Conservation (phyloP, 2,329 filamentous ascomycete species). For the Shiraia bambusicola region DNA sequence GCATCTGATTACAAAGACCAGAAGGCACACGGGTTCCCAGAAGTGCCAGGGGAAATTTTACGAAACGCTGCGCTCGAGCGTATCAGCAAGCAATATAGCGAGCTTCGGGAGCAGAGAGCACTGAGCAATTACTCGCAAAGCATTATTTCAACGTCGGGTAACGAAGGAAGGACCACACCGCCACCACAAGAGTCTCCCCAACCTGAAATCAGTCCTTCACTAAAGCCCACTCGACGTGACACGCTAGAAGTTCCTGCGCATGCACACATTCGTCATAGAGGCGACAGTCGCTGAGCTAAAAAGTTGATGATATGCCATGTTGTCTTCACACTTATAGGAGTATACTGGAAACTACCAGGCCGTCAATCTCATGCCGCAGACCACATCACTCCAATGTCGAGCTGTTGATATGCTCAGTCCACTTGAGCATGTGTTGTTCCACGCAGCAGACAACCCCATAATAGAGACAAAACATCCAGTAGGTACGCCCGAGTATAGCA, state of each 20-base stretch:
- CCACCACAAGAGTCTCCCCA: conserved; percentile 9
- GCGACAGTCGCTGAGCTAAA: conserved; percentile 9
- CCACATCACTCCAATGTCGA: conserved; percentile 53
- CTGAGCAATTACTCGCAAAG: conserved; percentile 43
- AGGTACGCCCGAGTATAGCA: conserved; percentile 56
- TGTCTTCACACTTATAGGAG: too few relatives aligned
- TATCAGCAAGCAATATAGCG: conserved; percentile 48
- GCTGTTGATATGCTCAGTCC: conserved; percentile 51
- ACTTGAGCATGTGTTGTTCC: conserved; percentile 56
- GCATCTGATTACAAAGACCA: conserved; percentile 53
- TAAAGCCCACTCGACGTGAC: conserved; percentile 13
- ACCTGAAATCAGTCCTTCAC: conserved; percentile 13
- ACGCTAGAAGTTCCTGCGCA: conserved; percentile 28
- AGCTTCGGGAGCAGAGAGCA: conserved; percentile 42
- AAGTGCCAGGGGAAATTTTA: conserved; percentile 56
- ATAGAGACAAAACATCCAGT: conserved; percentile 56
- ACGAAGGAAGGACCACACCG: conserved; percentile 20
- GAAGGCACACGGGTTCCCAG: conserved; percentile 55
- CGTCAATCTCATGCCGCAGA: conserved; percentile 40
- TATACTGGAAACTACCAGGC: too few relatives aligned
- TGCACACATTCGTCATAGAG: conserved; percentile 12
- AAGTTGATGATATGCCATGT: too few relatives aligned
- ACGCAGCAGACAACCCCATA: conserved; percentile 47
- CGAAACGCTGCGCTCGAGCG: conserved; percentile 48
- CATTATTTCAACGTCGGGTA: conserved; percentile 29